Evolutionary conservation across 176 grass and related monocot species (phyloP).

Genomic region (Elaeis guineensis): DNA sequence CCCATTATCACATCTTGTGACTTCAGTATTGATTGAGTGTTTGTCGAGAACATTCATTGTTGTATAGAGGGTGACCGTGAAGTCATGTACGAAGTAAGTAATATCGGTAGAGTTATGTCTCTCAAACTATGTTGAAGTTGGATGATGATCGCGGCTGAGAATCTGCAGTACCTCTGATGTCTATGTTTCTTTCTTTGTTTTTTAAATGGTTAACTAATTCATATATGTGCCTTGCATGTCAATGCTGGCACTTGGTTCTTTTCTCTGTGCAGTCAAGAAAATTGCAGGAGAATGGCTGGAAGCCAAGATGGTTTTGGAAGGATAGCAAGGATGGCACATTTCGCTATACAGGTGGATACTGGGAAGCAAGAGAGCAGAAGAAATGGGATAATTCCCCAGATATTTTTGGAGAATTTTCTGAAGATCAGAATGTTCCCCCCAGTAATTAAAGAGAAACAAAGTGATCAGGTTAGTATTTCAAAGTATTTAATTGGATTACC

Average conservation of each 20-base stretch:
- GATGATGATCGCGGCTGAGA: too few relatives aligned
- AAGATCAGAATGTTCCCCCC: not conserved
- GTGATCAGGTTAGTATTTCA: not conserved
- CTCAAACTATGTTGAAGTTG: too few relatives aligned
- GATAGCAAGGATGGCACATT: conserved; percentile 31
- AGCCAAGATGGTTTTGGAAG: conserved; percentile 59
- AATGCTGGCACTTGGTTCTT: not conserved
- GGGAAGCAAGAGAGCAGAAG: conserved; percentile 53
- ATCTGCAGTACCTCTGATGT: too few relatives aligned
- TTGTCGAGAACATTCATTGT: too few relatives aligned
- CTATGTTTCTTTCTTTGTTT: too few relatives aligned
- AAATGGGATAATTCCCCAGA: conserved; percentile 40
- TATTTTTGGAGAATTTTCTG: conserved; percentile 46
- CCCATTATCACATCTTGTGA: too few relatives aligned
- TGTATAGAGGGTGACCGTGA: too few relatives aligned
- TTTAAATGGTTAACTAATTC: too few relatives aligned
- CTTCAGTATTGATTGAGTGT: too few relatives aligned
- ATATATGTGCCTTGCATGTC: too few relatives aligned
- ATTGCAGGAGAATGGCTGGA: conserved; percentile 72
- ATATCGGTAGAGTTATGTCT: too few relatives aligned
- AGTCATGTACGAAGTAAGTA: too few relatives aligned
- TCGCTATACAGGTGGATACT: conserved; percentile 48
- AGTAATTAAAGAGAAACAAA: not conserved
- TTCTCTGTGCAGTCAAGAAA: conserved; percentile 34
- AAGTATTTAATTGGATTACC: not conserved